Percentiles rank a stretch among this genome's conserved stretches.
These are phyloP conservation scores for Exophiala alcalophila DNA, from an alignment of 2,329 filamentous ascomycete genomes.

Conservation along the genomic window DNA sequence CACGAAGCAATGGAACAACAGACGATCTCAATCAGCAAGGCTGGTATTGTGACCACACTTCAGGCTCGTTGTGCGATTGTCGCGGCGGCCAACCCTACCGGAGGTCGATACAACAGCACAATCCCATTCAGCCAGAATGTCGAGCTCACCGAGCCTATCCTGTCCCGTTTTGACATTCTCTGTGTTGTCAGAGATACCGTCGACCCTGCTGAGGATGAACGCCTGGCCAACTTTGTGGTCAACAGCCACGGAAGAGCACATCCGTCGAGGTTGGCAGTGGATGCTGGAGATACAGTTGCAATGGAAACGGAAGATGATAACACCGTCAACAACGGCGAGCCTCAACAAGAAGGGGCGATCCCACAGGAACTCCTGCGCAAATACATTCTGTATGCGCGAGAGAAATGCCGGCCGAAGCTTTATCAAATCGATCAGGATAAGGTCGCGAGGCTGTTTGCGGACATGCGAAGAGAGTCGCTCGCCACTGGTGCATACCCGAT, in stretches of 20 bases:
- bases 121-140: constrained; percentile 96
- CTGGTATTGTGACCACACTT: constrained; percentile 94
- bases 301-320: constrained; percentile 55
- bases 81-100: constrained; percentile 93
- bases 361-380: constrained; percentile 88
- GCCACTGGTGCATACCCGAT: constrained; percentile 97
- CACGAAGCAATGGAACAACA: constrained; percentile 99
- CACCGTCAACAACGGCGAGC: constrained; percentile 43
- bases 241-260: constrained; percentile 91
- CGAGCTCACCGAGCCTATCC: constrained; percentile 91
- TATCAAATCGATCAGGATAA: constrained; percentile 99
- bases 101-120: constrained; percentile 93
- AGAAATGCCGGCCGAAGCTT: constrained; percentile 84
- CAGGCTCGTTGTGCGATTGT: constrained; percentile 96
- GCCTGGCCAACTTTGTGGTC: constrained; percentile 90
- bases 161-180: constrained; percentile 96
- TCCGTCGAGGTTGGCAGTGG: constrained; percentile 55
- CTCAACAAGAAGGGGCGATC: constrained; percentile 66
- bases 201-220: constrained; percentile 86
- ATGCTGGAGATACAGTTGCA: constrained; percentile 56
- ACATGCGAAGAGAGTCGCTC: constrained; percentile 90
- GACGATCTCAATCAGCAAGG: constrained; percentile 98
- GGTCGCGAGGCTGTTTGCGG: constrained; percentile 85
- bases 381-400: constrained; percentile 92
- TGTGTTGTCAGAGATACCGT: constrained; percentile 95